Percentiles rank a stretch among this genome's conserved stretches.
Conservation (phyloP, 352 stramenopile species). For the Globisporangium orthogonon region DNA sequence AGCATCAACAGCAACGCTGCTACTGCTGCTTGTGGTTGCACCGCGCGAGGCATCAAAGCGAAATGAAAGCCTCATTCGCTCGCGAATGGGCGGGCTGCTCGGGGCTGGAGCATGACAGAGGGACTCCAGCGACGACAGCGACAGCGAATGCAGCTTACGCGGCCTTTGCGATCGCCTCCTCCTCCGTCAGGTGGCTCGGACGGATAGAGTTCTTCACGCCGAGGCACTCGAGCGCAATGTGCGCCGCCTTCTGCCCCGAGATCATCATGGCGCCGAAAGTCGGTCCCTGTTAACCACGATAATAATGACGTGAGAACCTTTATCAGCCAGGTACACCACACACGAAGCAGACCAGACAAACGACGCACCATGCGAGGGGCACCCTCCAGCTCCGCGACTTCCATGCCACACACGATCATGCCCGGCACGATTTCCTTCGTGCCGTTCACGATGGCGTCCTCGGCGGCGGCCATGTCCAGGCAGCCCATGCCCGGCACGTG, state of each 20-base stretch:
- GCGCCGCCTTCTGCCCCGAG: constrained; percentile 54
- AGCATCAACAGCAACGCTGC: too few relatives aligned
- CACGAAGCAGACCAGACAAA: not conserved
- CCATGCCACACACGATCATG: constrained; percentile 60
- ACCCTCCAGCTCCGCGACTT: constrained; percentile 56
- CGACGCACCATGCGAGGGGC: constrained; percentile 40
- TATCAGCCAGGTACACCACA: not conserved
- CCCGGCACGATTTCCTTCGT: constrained; percentile 60
- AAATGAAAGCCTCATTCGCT: not conserved
- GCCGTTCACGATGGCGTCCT: constrained; percentile 54
- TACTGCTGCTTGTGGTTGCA: not conserved
- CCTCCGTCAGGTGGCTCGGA: constrained; percentile 25
- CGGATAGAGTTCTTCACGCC: constrained; percentile 52
- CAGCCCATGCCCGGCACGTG: constrained; percentile 52
- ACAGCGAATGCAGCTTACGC: constrained; percentile 18
- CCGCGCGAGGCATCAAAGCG: not conserved
- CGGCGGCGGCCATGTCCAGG: constrained; percentile 51
- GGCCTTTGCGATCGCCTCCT: constrained; percentile 29
- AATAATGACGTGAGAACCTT: not conserved
- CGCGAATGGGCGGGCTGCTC: not conserved
- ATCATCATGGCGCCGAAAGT: constrained; percentile 70
- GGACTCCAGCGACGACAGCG: not conserved
- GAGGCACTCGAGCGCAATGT: constrained; percentile 50
- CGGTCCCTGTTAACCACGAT: constrained; percentile 21
- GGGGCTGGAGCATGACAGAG: not conserved